These are phyloP conservation scores for Colletotrichum lindemuthianum DNA, from an alignment of 2,329 filamentous ascomycete species.

Conservation along the genomic window DNA sequence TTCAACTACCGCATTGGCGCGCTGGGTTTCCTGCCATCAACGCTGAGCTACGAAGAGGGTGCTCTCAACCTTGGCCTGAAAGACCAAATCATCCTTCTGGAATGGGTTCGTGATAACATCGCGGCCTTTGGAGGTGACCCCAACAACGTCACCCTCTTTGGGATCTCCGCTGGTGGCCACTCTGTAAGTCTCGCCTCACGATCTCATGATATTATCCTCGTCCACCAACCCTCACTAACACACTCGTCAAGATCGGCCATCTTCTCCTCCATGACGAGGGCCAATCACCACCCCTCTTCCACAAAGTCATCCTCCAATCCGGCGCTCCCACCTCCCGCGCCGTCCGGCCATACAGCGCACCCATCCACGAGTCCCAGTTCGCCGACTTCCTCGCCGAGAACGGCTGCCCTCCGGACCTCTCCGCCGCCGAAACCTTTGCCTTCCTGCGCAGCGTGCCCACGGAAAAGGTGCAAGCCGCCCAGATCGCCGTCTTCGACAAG, in stretches of 20 bases:
- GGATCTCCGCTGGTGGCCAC: constrained; percentile 70
- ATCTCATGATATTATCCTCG: background rate
- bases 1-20: constrained; percentile 73
- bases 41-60: constrained; percentile 61
- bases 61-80: constrained; percentile 71
- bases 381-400: constrained; percentile 63
- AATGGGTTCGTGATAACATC: constrained; percentile 71
- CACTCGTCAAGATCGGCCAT: constrained; percentile 67
- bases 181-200: constrained; percentile 51
- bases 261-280: constrained; percentile 61
- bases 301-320: constrained; percentile 66
- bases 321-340: constrained; percentile 66
- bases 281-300: constrained; percentile 56
- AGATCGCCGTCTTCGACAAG: constrained; percentile 53
- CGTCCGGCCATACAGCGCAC: constrained; percentile 63
- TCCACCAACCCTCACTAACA: constrained; percentile 9
- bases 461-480: constrained; percentile 51
- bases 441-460: constrained; percentile 58
- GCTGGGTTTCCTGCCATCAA: constrained; percentile 74
- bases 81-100: constrained; percentile 69
- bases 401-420: constrained; percentile 56
- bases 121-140: constrained; percentile 69
- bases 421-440: constrained; percentile 61
- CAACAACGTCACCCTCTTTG: constrained; percentile 69
- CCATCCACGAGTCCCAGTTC: constrained; percentile 66